A percentile compares a stretch with the other conserved stretches of the same genome.
These are phyloP conservation scores for Ceratobasidium theobromae DNA, from an alignment of 1,284 basidiomycete species.

Conservation along the genomic window DNA sequence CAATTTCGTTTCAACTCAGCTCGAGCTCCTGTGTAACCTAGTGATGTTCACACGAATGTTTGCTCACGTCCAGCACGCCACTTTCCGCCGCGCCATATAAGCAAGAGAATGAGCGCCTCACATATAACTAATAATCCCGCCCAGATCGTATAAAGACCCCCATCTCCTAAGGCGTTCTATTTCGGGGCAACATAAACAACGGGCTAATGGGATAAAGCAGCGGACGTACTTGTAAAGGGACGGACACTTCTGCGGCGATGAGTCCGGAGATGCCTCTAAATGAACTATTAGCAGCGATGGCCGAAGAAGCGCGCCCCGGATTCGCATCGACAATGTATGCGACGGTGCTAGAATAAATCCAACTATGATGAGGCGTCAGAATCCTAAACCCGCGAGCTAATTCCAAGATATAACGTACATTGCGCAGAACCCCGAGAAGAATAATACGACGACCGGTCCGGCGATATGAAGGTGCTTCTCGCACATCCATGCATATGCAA, in stretches of 20 bases:
- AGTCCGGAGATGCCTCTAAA: conserved; percentile 72
- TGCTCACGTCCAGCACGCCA: conserved; percentile 48
- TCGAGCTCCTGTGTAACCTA: not conserved
- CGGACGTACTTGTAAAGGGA: conserved; percentile 60
- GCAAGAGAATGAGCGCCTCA: conserved; percentile 56
- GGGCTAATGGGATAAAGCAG: not conserved
- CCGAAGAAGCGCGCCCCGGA: conserved; percentile 66
- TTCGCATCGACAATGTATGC: conserved; percentile 80
- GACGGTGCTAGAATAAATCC: conserved; percentile 68
- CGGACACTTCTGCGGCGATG: conserved; percentile 65
- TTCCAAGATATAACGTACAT: conserved; percentile 52
- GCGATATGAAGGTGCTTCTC: conserved; percentile 64
- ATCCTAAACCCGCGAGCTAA: not conserved
- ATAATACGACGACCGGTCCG: conserved; percentile 62
- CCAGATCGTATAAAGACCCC: conserved; percentile 76
- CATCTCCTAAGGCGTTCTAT: conserved; percentile 59
- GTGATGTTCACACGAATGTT: conserved; percentile 37
- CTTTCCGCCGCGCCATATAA: conserved; percentile 50
- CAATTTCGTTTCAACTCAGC: not conserved
- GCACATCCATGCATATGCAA: conserved; percentile 78
- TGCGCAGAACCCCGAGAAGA: conserved; percentile 66
- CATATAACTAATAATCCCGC: conserved; percentile 59
- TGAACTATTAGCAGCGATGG: conserved; percentile 66
- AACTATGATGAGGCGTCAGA: conserved; percentile 46
- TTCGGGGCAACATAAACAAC: not conserved